Evolutionary conservation across 1,284 basidiomycete genomes (phyloP).

Genomic region (Pterulicium gracile): DNA sequence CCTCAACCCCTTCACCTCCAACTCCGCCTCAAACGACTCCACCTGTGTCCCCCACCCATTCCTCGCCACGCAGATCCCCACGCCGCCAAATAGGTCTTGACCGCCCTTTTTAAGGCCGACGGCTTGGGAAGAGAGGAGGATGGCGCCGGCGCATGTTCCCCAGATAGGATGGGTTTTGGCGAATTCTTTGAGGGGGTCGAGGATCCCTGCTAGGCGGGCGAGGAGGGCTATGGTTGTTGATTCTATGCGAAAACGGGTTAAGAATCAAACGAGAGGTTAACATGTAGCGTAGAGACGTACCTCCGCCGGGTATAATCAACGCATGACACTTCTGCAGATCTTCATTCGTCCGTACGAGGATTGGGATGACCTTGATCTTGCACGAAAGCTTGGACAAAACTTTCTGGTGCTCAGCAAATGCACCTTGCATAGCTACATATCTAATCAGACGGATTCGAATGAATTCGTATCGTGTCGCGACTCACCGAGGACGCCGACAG

Average conservation of each 20-base stretch:
- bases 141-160: constrained; percentile 97
- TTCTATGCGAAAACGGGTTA: constrained; percentile 33
- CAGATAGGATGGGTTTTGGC: constrained; percentile 68
- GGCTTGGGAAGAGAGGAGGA: constrained; percentile 69
- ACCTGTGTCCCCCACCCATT: constrained; percentile 90
- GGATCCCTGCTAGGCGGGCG: constrained; percentile 67
- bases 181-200: constrained; percentile 73
- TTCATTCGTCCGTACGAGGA: constrained; percentile 68
- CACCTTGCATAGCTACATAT: constrained; percentile 77
- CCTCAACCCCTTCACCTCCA: constrained; percentile 57
- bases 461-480: neutral
- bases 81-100: constrained; percentile 78
- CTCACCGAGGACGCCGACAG: constrained; percentile 20
- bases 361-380: constrained; percentile 32
- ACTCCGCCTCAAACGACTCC: constrained; percentile 81
- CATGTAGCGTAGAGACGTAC: constrained; percentile 24
- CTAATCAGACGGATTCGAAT: neutral
- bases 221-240: constrained; percentile 91
- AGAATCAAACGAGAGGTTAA: constrained; percentile 1
- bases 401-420: constrained; percentile 81
- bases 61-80: constrained; percentile 73
- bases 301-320: constrained; percentile 88
- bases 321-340: constrained; percentile 77
- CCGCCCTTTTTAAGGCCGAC: constrained; percentile 81
- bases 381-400: constrained; percentile 51